Percentiles rank a stretch among this genome's conserved stretches.
Evolutionary conservation across 1,139 yeast genomes (phyloP).

Genomic region (Lodderomyces metapsilosis): DNA sequence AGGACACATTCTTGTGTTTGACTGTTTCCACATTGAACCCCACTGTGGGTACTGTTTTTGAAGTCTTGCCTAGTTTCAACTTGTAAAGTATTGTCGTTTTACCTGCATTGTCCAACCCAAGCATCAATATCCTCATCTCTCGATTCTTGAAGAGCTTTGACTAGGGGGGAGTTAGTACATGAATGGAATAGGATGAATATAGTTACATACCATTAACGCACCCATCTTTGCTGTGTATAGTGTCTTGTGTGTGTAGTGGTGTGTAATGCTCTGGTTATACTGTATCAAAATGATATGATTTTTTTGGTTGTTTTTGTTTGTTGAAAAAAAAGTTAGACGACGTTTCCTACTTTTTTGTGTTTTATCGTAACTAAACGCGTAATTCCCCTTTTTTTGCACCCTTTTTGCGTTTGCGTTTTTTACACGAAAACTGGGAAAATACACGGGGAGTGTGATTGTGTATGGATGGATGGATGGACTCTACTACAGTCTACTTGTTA

Average conservation of each 20-base stretch:
- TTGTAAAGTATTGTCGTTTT: conserved; percentile 79
- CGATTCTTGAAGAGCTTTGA: conserved; percentile 61
- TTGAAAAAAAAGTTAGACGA: conserved; percentile 1
- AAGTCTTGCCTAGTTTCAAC: conserved; percentile 69
- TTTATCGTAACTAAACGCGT: too few relatives aligned
- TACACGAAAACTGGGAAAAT: too few relatives aligned
- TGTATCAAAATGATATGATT: background rate
- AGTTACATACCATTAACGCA: conserved; percentile 11
- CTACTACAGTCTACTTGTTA: too few relatives aligned
- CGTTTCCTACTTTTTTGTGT: too few relatives aligned
- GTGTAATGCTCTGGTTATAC: too few relatives aligned
- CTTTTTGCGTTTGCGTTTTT: too few relatives aligned
- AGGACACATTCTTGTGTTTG: conserved; percentile 79
- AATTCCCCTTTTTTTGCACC: too few relatives aligned
- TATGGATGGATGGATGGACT: too few relatives aligned
- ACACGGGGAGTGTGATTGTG: too few relatives aligned
- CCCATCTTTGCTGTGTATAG: conserved; percentile 10
- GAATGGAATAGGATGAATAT: background rate
- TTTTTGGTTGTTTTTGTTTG: too few relatives aligned
- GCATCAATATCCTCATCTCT: conserved; percentile 76
- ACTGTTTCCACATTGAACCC: conserved; percentile 95
- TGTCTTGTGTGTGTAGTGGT: background rate
- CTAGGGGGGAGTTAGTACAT: conserved; percentile 7
- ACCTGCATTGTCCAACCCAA: conserved; percentile 91
- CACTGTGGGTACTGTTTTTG: conserved; percentile 88